Evolutionary conservation across 805 yeast genomes (phyloP), one percentile per base, ranked within the genome.

Genomic region (Lachancea mirantina): DNA sequence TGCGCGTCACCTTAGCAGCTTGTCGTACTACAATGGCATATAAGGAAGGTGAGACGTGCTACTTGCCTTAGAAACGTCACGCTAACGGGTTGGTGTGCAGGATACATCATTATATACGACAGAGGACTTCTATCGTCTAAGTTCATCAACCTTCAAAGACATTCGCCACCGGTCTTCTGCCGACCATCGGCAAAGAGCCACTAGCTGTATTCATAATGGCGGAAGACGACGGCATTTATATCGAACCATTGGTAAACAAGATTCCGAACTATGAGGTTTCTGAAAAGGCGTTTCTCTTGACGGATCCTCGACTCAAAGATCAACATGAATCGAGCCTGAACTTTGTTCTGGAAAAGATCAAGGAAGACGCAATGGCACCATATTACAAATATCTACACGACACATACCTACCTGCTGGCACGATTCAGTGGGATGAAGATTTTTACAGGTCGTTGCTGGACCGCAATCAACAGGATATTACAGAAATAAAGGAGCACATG

Each of bases 231-330:
- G 38, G 42, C 2, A 36, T 41, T 5, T 42, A 44, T 27, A 41
- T 39, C 6, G 59, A 55, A 19, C 52, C 58, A 19, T 35, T 43
- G 14, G 52, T 57, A 10, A 50, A 46, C 24, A 69, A 72, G 47
- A 72, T 84, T 17, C 97, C 97, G 18, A 87, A 88, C 55, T 80
- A 82, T 61, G 69, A 67, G 46, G 72, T 88, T 23, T 78, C 95
- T n/a, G 88, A 85, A 52, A 66, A 73, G 36, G 83, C 88, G 23
- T 89, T 82, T 56, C 67, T 75, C 32, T 65, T 83, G 38, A 63
- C 66, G 21, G 57, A 53, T 28, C 62, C 65, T 18, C 62, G 52
- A 20, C 52, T 63, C 31, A 39, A 51, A 45, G 49, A 41, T 41
- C 59, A 57, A 48, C 72, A 69, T 46, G 70, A 68, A 10, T 55